phyloP scores from a whole-genome alignment of 2,329 filamentous ascomycete species.

The Lachnum nothofagi region DNA sequence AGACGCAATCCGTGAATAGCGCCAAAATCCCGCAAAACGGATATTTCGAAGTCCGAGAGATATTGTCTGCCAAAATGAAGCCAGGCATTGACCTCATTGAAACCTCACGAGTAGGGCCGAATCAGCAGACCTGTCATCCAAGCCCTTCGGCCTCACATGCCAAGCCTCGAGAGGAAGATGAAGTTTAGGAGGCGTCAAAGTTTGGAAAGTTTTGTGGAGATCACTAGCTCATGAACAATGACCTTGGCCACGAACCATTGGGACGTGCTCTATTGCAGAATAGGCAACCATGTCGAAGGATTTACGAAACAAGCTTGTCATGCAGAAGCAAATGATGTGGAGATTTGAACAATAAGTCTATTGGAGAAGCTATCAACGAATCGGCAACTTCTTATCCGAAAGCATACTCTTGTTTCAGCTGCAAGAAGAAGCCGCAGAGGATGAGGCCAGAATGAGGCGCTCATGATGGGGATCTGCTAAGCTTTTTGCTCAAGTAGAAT shows the following conservation, averaged over 20 bases:
- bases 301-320: neutral
- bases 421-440: neutral
- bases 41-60: too few species aligned
- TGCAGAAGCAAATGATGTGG: neutral
- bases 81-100: too few species aligned
- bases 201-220: too few species aligned
- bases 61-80: too few species aligned
- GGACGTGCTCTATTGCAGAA: neutral
- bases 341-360: neutral
- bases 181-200: too few species aligned
- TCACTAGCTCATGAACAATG: too few species aligned
- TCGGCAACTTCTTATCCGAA: neutral
- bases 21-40: too few species aligned
- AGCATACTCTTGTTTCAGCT: neutral
- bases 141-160: too few species aligned
- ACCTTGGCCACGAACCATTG: neutral
- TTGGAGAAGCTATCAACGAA: neutral
- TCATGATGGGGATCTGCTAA: neutral
- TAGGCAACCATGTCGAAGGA: neutral
- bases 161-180: too few species aligned
- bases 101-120: too few species aligned
- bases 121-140: too few species aligned
- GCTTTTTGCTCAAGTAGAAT: neutral
- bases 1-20: conserved; percentile 49
- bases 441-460: neutral